Conservation (phyloP, 176 grass and related monocot species). For the Cenchrus fungigraminus region DNA sequence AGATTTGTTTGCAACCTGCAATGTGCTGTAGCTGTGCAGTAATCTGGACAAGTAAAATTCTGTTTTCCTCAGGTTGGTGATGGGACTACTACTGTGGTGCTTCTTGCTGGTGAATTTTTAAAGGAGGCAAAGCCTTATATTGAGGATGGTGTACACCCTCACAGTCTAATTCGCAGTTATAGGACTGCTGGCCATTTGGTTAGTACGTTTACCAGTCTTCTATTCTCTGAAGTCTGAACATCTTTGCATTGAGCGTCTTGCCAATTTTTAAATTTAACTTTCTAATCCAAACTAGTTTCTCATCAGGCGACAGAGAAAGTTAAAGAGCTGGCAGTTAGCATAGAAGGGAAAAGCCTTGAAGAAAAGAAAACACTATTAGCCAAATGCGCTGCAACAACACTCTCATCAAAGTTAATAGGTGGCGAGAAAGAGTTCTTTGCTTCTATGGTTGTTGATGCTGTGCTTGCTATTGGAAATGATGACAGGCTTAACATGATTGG, state of each 20-base stretch:
- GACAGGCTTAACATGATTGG: conserved; percentile 90
- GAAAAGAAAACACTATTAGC: conserved; percentile 85
- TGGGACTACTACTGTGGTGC: conserved; percentile 96
- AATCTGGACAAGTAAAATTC: conserved; percentile 30
- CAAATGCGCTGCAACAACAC: conserved; percentile 90
- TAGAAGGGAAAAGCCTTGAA: conserved; percentile 95
- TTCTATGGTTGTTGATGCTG: conserved; percentile 91
- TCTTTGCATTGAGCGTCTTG: conserved; percentile 40
- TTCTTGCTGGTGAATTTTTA: conserved; percentile 94
- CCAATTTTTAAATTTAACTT: conserved; percentile 43
- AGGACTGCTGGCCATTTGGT: conserved; percentile 77
- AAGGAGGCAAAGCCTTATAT: conserved; percentile 97
- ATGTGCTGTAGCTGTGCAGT: conserved; percentile 52
- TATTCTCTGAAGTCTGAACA: conserved; percentile 46
- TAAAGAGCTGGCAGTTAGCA: conserved; percentile 91
- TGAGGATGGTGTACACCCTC: conserved; percentile 91
- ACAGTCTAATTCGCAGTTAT: conserved; percentile 88
- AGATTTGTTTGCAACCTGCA: conserved; percentile 42
- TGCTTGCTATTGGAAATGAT: conserved; percentile 81
- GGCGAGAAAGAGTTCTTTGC: conserved; percentile 97
- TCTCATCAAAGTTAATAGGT: conserved; percentile 88
- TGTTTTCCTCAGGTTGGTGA: conserved; percentile 81
- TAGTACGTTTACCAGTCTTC: conserved; percentile 23
- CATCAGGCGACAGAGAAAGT: conserved; percentile 80
- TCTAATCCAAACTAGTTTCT: conserved; percentile 40